Percentiles rank a stretch among this genome's conserved stretches.
phyloP scores from a whole-genome alignment of 2,329 filamentous ascomycete genomes.

The Bisporella sp. region DNA sequence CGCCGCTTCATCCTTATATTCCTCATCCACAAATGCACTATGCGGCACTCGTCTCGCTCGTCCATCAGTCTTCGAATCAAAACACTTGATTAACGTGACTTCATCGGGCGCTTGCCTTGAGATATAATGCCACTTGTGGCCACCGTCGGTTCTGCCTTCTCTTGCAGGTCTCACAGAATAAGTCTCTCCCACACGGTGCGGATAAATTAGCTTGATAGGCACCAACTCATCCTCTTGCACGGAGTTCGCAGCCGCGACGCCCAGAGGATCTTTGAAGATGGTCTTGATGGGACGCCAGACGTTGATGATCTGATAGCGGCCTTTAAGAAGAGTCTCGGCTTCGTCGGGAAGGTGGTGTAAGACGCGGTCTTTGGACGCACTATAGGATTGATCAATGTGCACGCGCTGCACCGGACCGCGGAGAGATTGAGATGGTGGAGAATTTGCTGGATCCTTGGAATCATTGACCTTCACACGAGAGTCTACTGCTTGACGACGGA shows the following conservation, averaged over 20 bases:
- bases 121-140: constrained; percentile 47
- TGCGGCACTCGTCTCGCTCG: constrained; percentile 47
- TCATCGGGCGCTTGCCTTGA: constrained; percentile 43
- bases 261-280: constrained; percentile 46
- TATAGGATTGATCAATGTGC: constrained; percentile 52
- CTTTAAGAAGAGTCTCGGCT: constrained; percentile 35
- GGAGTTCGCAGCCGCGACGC: constrained; percentile 42
- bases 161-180: constrained; percentile 16
- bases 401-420: constrained; percentile 43
- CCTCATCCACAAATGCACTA: constrained; percentile 44
- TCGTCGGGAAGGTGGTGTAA: constrained; percentile 38
- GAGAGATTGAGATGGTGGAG: constrained; percentile 10
- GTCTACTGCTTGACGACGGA: constrained; percentile 34
- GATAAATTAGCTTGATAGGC: constrained; percentile 35
- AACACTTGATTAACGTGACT: constrained; percentile 54
- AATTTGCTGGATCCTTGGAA: neutral
- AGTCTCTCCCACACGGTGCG: constrained; percentile 11
- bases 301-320: constrained; percentile 48
- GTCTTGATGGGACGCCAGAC: constrained; percentile 44
- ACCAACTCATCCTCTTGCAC: constrained; percentile 45
- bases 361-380: constrained; percentile 34
- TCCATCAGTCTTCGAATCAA: constrained; percentile 49
- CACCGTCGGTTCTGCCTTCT: constrained; percentile 32
- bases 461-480: constrained; percentile 14
- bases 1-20: constrained; percentile 32